phyloP scores from a whole-genome alignment of 2,329 filamentous ascomycete genomes.

The Diaporthe helianthi region DNA sequence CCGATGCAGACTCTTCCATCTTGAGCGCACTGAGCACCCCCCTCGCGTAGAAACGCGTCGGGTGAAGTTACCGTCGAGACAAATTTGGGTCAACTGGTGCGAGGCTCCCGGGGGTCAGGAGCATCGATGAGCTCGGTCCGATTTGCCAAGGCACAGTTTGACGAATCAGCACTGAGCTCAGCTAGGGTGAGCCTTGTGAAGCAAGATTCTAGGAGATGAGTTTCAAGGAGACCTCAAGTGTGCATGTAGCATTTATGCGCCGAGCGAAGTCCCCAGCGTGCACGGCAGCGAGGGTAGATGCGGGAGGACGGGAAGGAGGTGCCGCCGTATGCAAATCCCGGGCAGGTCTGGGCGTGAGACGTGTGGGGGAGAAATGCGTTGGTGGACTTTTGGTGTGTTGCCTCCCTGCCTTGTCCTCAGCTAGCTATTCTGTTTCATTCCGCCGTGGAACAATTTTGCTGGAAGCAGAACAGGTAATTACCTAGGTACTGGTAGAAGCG shows the following conservation, averaged over 20 bases:
- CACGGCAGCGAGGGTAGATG: neutral
- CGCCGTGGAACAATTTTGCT: neutral
- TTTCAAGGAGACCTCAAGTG: conserved; percentile 33
- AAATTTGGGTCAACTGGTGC: neutral
- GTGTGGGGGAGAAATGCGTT: neutral
- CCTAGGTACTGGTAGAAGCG: neutral
- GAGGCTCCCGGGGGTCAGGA: neutral
- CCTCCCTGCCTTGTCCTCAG: too few species aligned
- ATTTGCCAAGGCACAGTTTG: conserved; percentile 11
- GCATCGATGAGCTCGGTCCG: conserved; percentile 1
- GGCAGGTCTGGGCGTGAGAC: conserved; percentile 6
- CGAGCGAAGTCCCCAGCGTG: conserved; percentile 9
- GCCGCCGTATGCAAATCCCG: conserved; percentile 20
- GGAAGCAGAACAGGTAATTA: neutral
- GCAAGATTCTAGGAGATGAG: conserved; percentile 20
- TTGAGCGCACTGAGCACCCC: conserved; percentile 38
- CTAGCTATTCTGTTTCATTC: conserved; percentile 2
- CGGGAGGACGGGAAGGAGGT: conserved; percentile 12
- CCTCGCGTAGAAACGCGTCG: conserved; percentile 39
- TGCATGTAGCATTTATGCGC: conserved; percentile 26
- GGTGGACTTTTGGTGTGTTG: neutral
- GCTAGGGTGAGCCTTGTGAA: conserved; percentile 26
- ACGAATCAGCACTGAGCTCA: conserved; percentile 25
- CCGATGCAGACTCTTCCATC: conserved; percentile 42
- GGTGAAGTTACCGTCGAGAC: conserved; percentile 1